These are phyloP conservation scores for Penicillium coffeae DNA, from an alignment of 495 filamentous ascomycete species.

Conservation along the genomic window DNA sequence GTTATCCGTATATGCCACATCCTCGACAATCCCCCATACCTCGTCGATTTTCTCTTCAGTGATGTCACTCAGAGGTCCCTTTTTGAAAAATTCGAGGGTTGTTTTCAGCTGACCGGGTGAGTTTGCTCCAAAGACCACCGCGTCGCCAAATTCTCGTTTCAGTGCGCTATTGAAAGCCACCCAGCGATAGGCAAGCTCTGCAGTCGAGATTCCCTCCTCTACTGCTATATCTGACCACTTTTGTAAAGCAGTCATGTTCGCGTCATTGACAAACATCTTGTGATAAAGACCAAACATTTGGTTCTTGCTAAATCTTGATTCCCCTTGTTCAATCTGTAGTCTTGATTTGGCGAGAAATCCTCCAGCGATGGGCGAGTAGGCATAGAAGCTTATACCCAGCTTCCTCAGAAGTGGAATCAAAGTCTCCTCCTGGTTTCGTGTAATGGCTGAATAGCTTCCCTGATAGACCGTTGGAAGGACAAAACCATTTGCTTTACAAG, in stretches of 20 bases:
- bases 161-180: slow-evolving; percentile 49
- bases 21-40: slow-evolving; percentile 51
- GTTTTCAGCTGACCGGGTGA: slow-evolving; percentile 46
- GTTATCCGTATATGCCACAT: no score
- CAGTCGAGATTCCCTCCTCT: slow-evolving; percentile 38
- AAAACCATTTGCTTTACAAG: slow-evolving; percentile 38
- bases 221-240: slow-evolving; percentile 43
- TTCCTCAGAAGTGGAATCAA: slow-evolving; percentile 47
- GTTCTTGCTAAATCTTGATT: no score
- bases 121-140: slow-evolving; percentile 49
- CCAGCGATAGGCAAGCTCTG: slow-evolving; percentile 56
- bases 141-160: slow-evolving; percentile 46
- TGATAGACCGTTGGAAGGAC: slow-evolving; percentile 48
- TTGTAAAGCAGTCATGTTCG: slow-evolving; percentile 35
- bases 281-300: no score
- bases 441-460: slow-evolving; percentile 47
- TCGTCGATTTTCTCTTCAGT: slow-evolving; percentile 38
- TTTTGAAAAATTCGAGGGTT: slow-evolving; percentile 42
- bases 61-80: slow-evolving; percentile 45
- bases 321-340: no score
- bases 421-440: slow-evolving; percentile 33
- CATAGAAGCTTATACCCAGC: slow-evolving; percentile 43
- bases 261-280: slow-evolving; percentile 40
- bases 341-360: slow-evolving; percentile 48
- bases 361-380: slow-evolving; percentile 46